These are phyloP conservation scores for Cyclotella atomus DNA, from an alignment of 108 stramenopile species.

Conservation along the genomic window DNA sequence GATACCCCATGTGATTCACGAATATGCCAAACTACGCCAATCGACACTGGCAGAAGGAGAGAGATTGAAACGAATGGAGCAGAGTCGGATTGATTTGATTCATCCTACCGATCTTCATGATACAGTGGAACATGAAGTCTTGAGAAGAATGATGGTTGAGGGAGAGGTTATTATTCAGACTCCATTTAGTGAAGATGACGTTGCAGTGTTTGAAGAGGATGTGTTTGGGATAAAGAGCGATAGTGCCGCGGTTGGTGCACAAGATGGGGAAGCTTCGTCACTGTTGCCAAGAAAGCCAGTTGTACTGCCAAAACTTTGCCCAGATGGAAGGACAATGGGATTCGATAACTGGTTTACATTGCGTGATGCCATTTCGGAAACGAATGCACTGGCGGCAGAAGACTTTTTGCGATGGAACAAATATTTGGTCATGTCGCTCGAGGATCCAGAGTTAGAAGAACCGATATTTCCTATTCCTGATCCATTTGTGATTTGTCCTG, in stretches of 20 bases:
- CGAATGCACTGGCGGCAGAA: conserved; percentile 75
- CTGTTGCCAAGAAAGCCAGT: conserved; percentile 22
- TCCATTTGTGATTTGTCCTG: conserved; percentile 81
- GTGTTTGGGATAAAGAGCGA: conserved; percentile 4
- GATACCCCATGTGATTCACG: conserved; percentile 36
- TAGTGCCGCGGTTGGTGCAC: background rate
- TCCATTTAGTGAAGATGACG: conserved; percentile 21
- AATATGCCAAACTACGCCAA: conserved; percentile 9
- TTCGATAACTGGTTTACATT: conserved; percentile 69
- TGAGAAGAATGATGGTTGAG: too few species aligned
- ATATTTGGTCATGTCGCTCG: conserved; percentile 51
- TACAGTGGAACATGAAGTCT: background rate
- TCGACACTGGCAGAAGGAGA: conserved; percentile 13
- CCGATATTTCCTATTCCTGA: conserved; percentile 64
- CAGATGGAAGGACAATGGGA: conserved; percentile 70
- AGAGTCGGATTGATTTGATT: conserved; percentile 24
- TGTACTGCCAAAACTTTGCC: conserved; percentile 61
- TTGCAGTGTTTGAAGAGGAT: conserved; percentile 13
- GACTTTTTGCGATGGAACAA: conserved; percentile 72
- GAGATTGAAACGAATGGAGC: conserved; percentile 22
- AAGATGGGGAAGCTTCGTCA: background rate
- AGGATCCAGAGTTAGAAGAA: conserved; percentile 8
- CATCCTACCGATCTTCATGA: background rate
- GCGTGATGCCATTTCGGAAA: conserved; percentile 69
- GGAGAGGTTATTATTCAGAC: background rate